Base-by-base conservation (phyloP, 2,329 filamentous ascomycete genomes). In the Davidsoniella virescens region DNA sequence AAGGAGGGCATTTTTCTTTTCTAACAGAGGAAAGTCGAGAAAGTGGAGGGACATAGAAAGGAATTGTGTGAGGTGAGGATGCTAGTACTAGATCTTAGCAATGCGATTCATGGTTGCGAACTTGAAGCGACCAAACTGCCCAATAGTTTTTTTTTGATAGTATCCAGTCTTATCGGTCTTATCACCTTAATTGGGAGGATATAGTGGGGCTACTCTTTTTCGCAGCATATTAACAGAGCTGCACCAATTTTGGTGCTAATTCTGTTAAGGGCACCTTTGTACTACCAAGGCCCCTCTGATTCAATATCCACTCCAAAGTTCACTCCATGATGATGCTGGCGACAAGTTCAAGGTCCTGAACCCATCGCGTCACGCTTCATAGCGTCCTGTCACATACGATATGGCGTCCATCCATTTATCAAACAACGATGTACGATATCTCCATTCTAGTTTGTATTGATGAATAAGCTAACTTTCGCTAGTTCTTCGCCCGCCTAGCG, bases 391-490 rank as follows among this genome's bases (percentile, higher is more conserved):
- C 20, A 46, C 16, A 23, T 26, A 20, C 38, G 50, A 23, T 36
- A 53, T 53, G 51, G 51, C 44, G 18, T 23, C 39, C n/a, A 41
- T 18, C 9, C 75, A 75, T 60, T 56, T 80, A 54, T 76, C 65
- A 59, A 76, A 79, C 61, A 76, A 81, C 55, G 76, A 82, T 65
- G 78, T 78, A 61, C 23, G 56, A 39, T 33, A 43, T 44, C n/a
- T 25, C 7, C 7, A 16, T 29, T 47, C 14, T 18, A 17, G 52
- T 6, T 17, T 20, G 10, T 20, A 5, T 29, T 5, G 12, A 12
- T 18, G 20, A 14, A 3, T 20, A 44, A 47, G 42, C 43, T 44
- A 33, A 40, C 44, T 12, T n/a, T 25, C 25, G 14, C 5, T 42
- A 52, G 51, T 51, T 49, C 23, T 49, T 53, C 10, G 8, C 40